Base-by-base conservation (phyloP, 495 filamentous ascomycete species). In the Penicillium diatomitis region DNA sequence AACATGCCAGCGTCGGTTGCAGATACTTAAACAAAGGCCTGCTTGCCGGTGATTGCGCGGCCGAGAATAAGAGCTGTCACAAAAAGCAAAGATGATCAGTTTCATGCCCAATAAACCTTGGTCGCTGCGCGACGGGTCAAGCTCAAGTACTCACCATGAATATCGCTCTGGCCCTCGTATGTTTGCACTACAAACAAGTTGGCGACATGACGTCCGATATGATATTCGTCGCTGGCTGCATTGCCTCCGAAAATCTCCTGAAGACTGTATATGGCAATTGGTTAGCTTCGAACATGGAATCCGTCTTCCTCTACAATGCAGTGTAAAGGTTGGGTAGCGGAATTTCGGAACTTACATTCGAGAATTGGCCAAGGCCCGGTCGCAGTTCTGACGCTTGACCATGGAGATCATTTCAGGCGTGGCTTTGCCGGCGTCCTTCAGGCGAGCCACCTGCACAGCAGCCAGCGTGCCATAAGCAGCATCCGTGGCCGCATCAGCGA, bases 181-280 rank as follows among this genome's bases (percentile, higher is more conserved):
- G 91, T 97, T 65, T 96, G 91, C 39, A 91, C 95, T 46, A 98
- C 94, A 64, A 95, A 97, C 51, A 98, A 63, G 63, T 98, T 98
- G 38, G 92, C 86, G 32, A 96, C 92, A 73, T 97, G 94, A 56
- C 92, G 80, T 34, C 86, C 92, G 59, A 97, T 96, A 32, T 79
- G 78, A 62, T 98, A 98, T 70, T 98, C 92, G 58, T 98, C 94
- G 55, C 88, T 95, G 38, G 91, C 87, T 10, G 94, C 94, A 61
- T 98, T 98, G 8, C 92, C 92, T 34, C 92, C 92, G 70, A 98
- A 96, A 11, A 98, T 76, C 65, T 98, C 92, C 67, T 97, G 92
- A 38, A 98, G 69, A 40, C 83, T 86, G 47, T 50, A 8, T 20
- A 20, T 20, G 20, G 20, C 20, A 20, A 0, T 20, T 20, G 20